Evolutionary conservation across 2,329 filamentous ascomycete species (phyloP).

Genomic region (Ophiocordyceps camponoti-floridani): DNA sequence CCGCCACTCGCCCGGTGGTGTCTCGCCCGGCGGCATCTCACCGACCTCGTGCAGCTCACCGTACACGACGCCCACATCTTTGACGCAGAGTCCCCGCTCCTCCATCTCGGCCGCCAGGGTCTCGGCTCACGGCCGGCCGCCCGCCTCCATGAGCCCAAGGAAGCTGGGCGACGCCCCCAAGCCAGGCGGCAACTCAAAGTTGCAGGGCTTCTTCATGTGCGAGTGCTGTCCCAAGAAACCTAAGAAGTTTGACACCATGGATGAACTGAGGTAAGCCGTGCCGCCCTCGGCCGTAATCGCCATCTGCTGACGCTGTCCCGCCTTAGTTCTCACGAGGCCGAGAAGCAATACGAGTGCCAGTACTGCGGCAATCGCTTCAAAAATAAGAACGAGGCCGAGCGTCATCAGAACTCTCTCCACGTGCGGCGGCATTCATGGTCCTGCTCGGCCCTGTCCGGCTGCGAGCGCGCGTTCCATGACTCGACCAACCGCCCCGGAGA

Average conservation of each 20-base stretch:
- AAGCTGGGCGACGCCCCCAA: constrained; percentile 33
- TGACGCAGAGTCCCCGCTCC: constrained; percentile 29
- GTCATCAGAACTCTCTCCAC: constrained; percentile 90
- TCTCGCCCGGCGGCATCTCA: constrained; percentile 31
- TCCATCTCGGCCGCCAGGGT: no score
- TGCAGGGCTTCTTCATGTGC: constrained; percentile 48
- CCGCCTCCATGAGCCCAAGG: constrained; percentile 30
- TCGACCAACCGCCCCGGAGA: constrained; percentile 49
- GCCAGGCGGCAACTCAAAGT: constrained; percentile 23
- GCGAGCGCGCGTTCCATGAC: constrained; percentile 71
- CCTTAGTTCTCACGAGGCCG: constrained; percentile 64
- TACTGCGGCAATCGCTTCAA: constrained; percentile 95
- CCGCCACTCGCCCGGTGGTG: constrained; percentile 25
- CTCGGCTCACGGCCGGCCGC: constrained; percentile 23
- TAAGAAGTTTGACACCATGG: constrained; percentile 76
- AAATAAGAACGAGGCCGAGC: constrained; percentile 95
- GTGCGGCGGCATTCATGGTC: constrained; percentile 91
- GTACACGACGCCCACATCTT: constrained; percentile 27
- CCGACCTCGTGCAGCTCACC: constrained; percentile 31
- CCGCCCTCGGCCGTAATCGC: no score
- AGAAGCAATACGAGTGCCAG: constrained; percentile 89
- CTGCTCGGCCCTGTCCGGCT: constrained; percentile 67
- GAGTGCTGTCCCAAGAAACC: constrained; percentile 96
- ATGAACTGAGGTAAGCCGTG: constrained; percentile 71
- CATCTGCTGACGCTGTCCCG: no score